Percentiles rank a stretch among this genome's conserved stretches.
phyloP scores from a whole-genome alignment of 495 filamentous ascomycete genomes.

The Echria macrotheca region DNA sequence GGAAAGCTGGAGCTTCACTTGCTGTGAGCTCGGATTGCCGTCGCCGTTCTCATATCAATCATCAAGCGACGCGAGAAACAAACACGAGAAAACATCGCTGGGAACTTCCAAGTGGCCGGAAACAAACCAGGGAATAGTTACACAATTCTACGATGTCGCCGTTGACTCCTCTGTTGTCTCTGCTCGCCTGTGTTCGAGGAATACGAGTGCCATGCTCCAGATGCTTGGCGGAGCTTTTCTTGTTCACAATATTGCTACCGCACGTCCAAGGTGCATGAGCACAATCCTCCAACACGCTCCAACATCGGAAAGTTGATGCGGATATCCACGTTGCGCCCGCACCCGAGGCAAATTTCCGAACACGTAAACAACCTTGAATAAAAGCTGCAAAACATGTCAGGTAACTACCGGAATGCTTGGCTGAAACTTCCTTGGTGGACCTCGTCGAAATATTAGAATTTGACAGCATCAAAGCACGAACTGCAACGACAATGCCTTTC shows the following conservation, averaged over 20 bases:
- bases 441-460: too few relatives aligned
- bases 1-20: not conserved
- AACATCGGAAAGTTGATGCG: not conserved
- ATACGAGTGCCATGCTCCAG: not conserved
- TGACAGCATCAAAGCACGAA: too few relatives aligned
- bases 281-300: too few relatives aligned
- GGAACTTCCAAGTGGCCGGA: not conserved
- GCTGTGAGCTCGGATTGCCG: not conserved
- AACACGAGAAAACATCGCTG: not conserved
- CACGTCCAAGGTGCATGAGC: too few relatives aligned
- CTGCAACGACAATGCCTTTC: too few relatives aligned
- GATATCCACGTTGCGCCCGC: constrained; percentile 3
- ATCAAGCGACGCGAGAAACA: not conserved
- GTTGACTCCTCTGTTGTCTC: not conserved
- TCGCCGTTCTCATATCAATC: not conserved
- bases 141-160: not conserved
- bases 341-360: constrained; percentile 3
- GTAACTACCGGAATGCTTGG: too few relatives aligned
- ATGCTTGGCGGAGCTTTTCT: not conserved
- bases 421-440: too few relatives aligned
- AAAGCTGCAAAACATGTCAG: too few relatives aligned
- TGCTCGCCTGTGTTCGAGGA: not conserved
- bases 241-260: not conserved
- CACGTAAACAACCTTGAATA: too few relatives aligned
- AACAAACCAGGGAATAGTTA: not conserved